Conservation (phyloP, 2,329 filamentous ascomycete genomes). For the Oidium heveae region DNA sequence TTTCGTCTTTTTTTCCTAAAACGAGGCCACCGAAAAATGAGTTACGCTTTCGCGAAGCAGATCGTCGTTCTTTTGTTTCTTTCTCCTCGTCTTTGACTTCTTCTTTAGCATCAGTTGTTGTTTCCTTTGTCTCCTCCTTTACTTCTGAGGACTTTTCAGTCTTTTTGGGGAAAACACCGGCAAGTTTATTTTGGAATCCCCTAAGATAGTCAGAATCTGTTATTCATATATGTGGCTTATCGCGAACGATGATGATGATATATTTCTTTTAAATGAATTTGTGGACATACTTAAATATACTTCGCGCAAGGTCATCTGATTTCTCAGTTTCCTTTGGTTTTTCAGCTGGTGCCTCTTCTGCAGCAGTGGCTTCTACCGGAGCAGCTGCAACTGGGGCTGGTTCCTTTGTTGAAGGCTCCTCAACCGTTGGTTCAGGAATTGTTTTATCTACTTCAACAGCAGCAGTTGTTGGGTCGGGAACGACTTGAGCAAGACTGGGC, state of each 20-base stretch:
- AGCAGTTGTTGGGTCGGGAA: slow-evolving; percentile 14
- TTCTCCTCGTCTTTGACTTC: slow-evolving; percentile 17
- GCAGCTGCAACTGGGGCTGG: slow-evolving; percentile 25
- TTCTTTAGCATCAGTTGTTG: slow-evolving; percentile 16
- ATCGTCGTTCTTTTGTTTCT: slow-evolving; percentile 32
- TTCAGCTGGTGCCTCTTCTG: slow-evolving; percentile 28
- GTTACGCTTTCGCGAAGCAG: slow-evolving; percentile 36
- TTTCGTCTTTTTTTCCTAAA: slow-evolving; percentile 17
- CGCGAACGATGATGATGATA: too few relatives aligned
- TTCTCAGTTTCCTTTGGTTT: background rate
- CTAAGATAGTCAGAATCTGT: slow-evolving; percentile 18
- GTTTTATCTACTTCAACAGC: slow-evolving; percentile 15
- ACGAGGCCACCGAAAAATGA: slow-evolving; percentile 34
- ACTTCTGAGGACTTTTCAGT: slow-evolving; percentile 27
- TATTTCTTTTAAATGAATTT: background rate
- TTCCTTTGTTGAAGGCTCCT: slow-evolving; percentile 33
- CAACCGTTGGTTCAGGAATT: slow-evolving; percentile 14
- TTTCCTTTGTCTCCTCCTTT: slow-evolving; percentile 9
- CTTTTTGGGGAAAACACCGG: slow-evolving; percentile 53
- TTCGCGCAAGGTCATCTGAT: background rate
- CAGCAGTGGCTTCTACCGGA: slow-evolving; percentile 22
- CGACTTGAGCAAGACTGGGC: slow-evolving; percentile 7
- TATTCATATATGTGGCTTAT: background rate
- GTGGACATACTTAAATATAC: background rate
- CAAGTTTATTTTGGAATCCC: slow-evolving; percentile 27